Percentiles rank a stretch among this genome's conserved stretches.
These are phyloP conservation scores for Sechiopsis laciniata DNA, from an alignment of 306 rosid species.

Conservation along the genomic window DNA sequence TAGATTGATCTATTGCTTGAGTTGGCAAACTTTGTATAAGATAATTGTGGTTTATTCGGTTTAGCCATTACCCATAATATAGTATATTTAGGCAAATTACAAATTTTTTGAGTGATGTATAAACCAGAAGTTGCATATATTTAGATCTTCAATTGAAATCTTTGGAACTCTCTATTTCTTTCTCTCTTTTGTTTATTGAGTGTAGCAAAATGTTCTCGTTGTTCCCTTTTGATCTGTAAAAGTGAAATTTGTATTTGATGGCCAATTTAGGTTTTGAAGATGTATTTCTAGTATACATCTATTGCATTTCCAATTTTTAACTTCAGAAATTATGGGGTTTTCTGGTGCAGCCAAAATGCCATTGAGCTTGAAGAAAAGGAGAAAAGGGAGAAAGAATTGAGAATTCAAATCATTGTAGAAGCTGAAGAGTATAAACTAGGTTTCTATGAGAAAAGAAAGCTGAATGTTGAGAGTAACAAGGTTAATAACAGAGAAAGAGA, in stretches of 20 bases:
- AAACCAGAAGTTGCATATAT: not conserved
- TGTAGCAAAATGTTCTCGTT: not conserved
- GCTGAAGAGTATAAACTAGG: conserved; percentile 77
- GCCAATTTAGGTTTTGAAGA: not conserved
- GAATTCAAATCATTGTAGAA: conserved; percentile 84
- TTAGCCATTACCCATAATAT: not conserved
- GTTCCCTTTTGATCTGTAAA: not conserved
- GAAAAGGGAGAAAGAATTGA: conserved; percentile 81
- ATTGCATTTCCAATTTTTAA: not conserved
- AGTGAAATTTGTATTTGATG: conserved; percentile 1
- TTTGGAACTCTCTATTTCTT: too few relatives aligned
- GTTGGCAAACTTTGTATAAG: not conserved
- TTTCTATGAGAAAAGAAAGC: conserved; percentile 93
- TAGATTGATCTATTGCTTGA: too few relatives aligned
- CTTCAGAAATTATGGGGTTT: conserved; percentile 24
- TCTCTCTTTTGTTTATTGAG: not conserved
- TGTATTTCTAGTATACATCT: not conserved
- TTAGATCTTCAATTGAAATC: not conserved
- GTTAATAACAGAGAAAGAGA: conserved; percentile 88
- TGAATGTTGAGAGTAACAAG: conserved; percentile 78
- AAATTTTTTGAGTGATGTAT: not conserved
- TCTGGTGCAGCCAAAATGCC: conserved; percentile 70
- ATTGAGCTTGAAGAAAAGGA: conserved; percentile 84
- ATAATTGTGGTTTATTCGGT: not conserved
- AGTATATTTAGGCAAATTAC: not conserved